Evolutionary conservation across 1,284 basidiomycete species (phyloP).

Genomic region (Porodaedalea pini): DNA sequence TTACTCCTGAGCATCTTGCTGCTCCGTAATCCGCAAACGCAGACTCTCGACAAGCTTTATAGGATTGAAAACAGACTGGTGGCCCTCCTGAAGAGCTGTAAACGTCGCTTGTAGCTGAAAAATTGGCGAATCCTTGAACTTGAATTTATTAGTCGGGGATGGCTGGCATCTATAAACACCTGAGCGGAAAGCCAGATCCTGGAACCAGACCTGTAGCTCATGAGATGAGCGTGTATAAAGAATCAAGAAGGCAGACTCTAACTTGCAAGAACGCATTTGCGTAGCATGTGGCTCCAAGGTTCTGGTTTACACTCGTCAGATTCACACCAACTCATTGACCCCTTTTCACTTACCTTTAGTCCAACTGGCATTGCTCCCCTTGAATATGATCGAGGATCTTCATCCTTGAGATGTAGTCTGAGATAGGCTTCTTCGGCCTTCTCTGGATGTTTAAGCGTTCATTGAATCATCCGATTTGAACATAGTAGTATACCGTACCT

Average conservation of each 20-base stretch:
- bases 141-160: slow-evolving; percentile 38
- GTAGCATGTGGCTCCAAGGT: slow-evolving; percentile 91
- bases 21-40: slow-evolving; percentile 72
- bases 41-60: slow-evolving; percentile 78
- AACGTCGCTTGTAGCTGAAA: slow-evolving; percentile 76
- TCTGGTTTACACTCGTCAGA: slow-evolving; percentile 42
- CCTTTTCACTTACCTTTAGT: slow-evolving; percentile 51
- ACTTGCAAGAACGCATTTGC: slow-evolving; percentile 91
- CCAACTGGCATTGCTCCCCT: slow-evolving; percentile 71
- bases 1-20: slow-evolving; percentile 94
- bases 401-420: slow-evolving; percentile 48
- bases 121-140: slow-evolving; percentile 60
- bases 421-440: slow-evolving; percentile 50
- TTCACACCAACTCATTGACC: background rate
- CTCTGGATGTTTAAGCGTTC: slow-evolving; percentile 37
- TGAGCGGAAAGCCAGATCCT: slow-evolving; percentile 59
- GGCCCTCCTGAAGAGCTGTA: slow-evolving; percentile 74
- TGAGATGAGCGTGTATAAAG: background rate
- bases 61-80: slow-evolving; percentile 74
- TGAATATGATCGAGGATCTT: slow-evolving; percentile 48
- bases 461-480: slow-evolving; percentile 23
- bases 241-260: slow-evolving; percentile 13
- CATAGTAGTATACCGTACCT: slow-evolving; percentile 36
- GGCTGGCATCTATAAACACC: slow-evolving; percentile 62
- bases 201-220: slow-evolving; percentile 59